A percentile compares a stretch with the other conserved stretches of the same genome.
These are phyloP conservation scores for Coprinopsis strossmayeri DNA, from an alignment of 768 basidiomycete genomes.

Conservation along the genomic window DNA sequence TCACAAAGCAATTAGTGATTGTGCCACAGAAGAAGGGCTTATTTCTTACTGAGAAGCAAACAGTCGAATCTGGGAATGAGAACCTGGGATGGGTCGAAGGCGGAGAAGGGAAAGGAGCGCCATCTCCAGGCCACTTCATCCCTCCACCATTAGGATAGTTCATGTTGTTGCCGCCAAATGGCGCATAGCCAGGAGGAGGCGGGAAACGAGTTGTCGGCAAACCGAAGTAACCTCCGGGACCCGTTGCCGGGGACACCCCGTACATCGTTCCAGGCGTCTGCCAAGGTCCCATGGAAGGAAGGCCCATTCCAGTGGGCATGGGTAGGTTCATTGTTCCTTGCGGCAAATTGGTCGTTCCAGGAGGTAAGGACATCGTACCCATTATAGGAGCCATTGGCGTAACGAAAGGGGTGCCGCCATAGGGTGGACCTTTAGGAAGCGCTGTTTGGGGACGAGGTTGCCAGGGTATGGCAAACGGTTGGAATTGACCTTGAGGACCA, in stretches of 20 bases:
- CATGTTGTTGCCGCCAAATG: not conserved
- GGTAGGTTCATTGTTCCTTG: not conserved
- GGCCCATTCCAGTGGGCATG: not conserved
- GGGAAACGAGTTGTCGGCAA: not conserved
- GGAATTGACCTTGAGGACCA: not conserved
- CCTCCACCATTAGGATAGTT: not conserved
- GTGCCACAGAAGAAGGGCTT: too few relatives aligned
- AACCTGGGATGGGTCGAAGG: constrained; percentile 4
- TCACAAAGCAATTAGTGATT: too few relatives aligned
- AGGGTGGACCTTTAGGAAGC: not conserved
- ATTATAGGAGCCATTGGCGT: not conserved
- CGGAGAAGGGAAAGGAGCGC: not conserved
- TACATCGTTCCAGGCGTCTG: not conserved
- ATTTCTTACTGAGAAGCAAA: constrained; percentile 9
- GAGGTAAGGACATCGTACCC: not conserved
- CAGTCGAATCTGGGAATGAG: constrained; percentile 6
- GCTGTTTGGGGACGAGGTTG: not conserved
- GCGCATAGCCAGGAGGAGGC: too few relatives aligned
- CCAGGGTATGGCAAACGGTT: not conserved
- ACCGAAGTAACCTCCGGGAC: not conserved
- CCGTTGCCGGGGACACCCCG: not conserved
- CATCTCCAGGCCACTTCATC: not conserved
- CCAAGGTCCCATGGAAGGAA: not conserved
- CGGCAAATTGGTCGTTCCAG: not conserved
- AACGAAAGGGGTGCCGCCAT: not conserved